Conservation (phyloP, 2,329 filamentous ascomycete genomes). For the Fusarium udum region DNA sequence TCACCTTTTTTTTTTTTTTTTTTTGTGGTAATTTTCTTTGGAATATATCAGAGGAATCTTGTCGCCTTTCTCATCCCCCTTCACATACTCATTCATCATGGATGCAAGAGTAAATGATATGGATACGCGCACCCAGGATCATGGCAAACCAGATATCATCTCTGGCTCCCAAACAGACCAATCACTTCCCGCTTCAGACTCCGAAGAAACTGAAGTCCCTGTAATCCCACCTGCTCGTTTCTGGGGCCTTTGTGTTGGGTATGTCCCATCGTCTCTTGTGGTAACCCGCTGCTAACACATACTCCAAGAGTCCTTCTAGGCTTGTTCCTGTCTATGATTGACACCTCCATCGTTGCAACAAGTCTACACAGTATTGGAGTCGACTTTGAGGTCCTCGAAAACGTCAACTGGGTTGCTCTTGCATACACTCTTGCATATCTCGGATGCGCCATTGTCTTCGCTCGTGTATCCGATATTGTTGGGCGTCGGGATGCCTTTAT, state of each 20-base stretch:
- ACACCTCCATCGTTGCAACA: slow-evolving; percentile 69
- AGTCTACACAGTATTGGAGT: slow-evolving; percentile 64
- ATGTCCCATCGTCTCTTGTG: neutral
- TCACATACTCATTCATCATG: neutral
- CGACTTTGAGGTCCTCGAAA: slow-evolving; percentile 58
- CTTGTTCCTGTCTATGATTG: slow-evolving; percentile 67
- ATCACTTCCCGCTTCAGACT: neutral
- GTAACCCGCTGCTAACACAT: neutral
- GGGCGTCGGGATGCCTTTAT: slow-evolving; percentile 63
- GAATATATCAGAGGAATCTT: neutral
- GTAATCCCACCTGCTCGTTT: slow-evolving; percentile 46
- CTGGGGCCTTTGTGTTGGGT: slow-evolving; percentile 49
- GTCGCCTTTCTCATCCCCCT: neutral
- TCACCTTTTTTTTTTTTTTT: no score
- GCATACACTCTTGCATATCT: slow-evolving; percentile 66
- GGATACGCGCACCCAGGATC: neutral
- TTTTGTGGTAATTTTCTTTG: neutral
- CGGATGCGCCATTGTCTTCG: slow-evolving; percentile 64
- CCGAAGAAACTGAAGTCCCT: slow-evolving; percentile 8
- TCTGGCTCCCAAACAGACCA: neutral
- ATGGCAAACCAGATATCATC: neutral
- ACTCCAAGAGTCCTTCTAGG: slow-evolving; percentile 57
- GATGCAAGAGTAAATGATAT: neutral
- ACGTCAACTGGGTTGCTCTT: slow-evolving; percentile 64
- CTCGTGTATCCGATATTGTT: slow-evolving; percentile 64